These are phyloP conservation scores for Radiomyces spectabilis DNA, from an alignment of 192 early-diverging fungal genomes.

Conservation along the genomic window DNA sequence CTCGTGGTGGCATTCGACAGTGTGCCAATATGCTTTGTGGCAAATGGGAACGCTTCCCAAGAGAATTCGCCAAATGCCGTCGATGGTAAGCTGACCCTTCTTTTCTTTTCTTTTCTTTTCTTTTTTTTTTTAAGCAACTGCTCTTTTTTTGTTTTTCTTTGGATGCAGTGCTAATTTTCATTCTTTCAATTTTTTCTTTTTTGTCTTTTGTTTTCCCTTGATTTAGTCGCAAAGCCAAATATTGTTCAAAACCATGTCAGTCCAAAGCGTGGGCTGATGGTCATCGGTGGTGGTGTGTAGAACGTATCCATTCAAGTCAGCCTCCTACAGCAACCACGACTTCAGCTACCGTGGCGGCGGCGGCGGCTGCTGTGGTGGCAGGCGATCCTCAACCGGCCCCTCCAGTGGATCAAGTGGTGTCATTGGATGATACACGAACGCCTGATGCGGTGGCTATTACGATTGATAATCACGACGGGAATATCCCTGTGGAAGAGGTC, in stretches of 20 bases:
- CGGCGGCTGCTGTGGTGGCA: slow-evolving; percentile 26
- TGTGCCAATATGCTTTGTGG: slow-evolving; percentile 76
- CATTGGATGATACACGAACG: slow-evolving; percentile 15
- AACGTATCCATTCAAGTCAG: slow-evolving; percentile 25
- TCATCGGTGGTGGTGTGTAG: slow-evolving; percentile 76
- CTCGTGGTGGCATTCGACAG: slow-evolving; percentile 59
- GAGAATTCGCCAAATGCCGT: slow-evolving; percentile 83
- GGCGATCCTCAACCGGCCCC: slow-evolving; percentile 19
- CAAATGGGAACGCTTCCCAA: slow-evolving; percentile 63
- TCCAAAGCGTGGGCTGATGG: slow-evolving; percentile 72
- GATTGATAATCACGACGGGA: slow-evolving; percentile 13
- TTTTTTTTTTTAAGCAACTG: not conserved
- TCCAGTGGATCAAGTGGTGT: slow-evolving; percentile 16
- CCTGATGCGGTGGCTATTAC: slow-evolving; percentile 12
- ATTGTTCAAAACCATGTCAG: slow-evolving; percentile 76
- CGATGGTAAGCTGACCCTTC: slow-evolving; percentile 42
- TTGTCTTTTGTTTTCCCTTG: not conserved
- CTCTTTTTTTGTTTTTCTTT: not conserved
- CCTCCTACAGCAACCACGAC: slow-evolving; percentile 15
- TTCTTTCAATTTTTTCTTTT: not conserved
- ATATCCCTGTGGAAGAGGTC: not conserved
- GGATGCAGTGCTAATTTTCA: too few species aligned
- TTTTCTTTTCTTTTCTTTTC: not conserved
- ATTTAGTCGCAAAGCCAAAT: slow-evolving; percentile 66
- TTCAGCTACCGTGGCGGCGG: slow-evolving; percentile 16